Evolutionary conservation across 306 rosid genomes (phyloP).

Genomic region (Geum urbanum): DNA sequence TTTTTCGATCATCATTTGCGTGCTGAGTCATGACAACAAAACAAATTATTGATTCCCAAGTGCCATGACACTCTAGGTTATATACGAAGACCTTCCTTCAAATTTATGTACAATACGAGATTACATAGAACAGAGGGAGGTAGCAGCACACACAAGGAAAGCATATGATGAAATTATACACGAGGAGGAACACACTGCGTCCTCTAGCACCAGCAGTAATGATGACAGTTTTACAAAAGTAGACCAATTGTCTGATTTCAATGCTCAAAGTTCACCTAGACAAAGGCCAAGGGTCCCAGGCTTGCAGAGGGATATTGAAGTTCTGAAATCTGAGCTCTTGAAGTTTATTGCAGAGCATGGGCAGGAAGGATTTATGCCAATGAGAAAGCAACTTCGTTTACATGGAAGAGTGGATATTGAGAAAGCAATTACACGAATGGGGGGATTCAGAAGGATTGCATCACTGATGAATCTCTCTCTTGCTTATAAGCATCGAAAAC

Average conservation of each 20-base stretch:
- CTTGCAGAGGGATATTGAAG: slow-evolving; percentile 71
- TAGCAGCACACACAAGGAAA: slow-evolving; percentile 25
- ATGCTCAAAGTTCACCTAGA: slow-evolving; percentile 32
- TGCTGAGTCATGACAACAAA: not conserved
- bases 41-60: slow-evolving; percentile 9
- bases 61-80: slow-evolving; percentile 46
- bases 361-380: slow-evolving; percentile 93
- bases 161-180: slow-evolving; percentile 30
- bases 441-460: slow-evolving; percentile 84
- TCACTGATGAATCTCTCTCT: slow-evolving; percentile 71
- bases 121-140: slow-evolving; percentile 51
- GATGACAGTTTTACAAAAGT: slow-evolving; percentile 22
- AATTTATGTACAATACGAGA: slow-evolving; percentile 83
- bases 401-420: slow-evolving; percentile 81
- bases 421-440: slow-evolving; percentile 85
- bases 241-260: slow-evolving; percentile 27
- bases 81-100: slow-evolving; percentile 93
- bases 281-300: slow-evolving; percentile 76
- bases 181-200: slow-evolving; percentile 29
- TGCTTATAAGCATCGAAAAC: slow-evolving; percentile 83
- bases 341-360: slow-evolving; percentile 75
- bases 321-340: slow-evolving; percentile 64
- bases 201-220: slow-evolving; percentile 27
- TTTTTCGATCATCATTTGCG: not conserved
- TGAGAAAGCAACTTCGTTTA: slow-evolving; percentile 86